phyloP scores from a whole-genome alignment of 2,329 filamentous ascomycete genomes.

The Orbilia quercus region DNA sequence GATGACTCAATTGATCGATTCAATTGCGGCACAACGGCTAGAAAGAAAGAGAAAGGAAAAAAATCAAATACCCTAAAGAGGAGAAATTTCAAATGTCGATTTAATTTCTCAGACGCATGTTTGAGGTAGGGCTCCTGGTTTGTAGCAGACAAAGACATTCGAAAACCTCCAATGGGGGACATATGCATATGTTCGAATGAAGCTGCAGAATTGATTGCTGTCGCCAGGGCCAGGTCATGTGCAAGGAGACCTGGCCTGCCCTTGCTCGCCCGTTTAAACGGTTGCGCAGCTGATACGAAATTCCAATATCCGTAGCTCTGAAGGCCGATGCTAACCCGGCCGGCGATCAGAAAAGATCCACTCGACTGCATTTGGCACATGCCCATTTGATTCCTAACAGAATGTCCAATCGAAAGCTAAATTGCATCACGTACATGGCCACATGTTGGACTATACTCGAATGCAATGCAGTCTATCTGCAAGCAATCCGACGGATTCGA shows the following conservation, averaged over 20 bases:
- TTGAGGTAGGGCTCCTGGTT: too few relatives aligned
- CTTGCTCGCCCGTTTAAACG: slow-evolving; percentile 8
- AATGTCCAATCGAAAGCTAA: not conserved
- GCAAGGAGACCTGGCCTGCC: too few relatives aligned
- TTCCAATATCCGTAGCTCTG: not conserved
- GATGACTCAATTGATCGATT: slow-evolving; percentile 22
- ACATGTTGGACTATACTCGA: not conserved
- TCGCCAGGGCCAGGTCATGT: too few relatives aligned
- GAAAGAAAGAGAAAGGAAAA: too few relatives aligned
- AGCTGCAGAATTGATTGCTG: not conserved
- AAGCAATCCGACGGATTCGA: not conserved
- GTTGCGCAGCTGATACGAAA: slow-evolving; percentile 14
- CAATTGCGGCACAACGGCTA: too few relatives aligned
- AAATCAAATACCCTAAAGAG: too few relatives aligned
- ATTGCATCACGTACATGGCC: not conserved
- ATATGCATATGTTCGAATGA: too few relatives aligned
- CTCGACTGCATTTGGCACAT: slow-evolving; percentile 7
- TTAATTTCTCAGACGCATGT: too few relatives aligned
- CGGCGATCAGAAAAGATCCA: not conserved
- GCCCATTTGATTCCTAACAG: slow-evolving; percentile 18
- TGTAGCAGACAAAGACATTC: too few relatives aligned
- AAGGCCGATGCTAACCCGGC: not conserved
- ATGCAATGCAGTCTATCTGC: not conserved
- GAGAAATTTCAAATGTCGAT: too few relatives aligned
- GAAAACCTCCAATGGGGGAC: too few relatives aligned